These are phyloP conservation scores for Phytophthora pinifolia DNA, from an alignment of 352 stramenopile genomes.

Conservation along the genomic window DNA sequence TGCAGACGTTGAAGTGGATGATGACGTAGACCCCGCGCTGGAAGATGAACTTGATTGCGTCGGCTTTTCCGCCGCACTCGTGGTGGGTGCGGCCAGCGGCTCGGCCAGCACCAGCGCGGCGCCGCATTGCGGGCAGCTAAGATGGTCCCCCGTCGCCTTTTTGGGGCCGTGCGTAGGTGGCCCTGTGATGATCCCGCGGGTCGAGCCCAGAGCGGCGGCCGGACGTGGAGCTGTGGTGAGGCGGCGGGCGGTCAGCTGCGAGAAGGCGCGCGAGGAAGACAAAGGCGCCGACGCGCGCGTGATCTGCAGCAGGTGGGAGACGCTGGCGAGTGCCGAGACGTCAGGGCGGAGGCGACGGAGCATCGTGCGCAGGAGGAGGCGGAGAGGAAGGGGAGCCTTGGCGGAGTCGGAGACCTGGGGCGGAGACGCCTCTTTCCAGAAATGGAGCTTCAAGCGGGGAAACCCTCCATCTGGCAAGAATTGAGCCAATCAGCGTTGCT, in stretches of 20 bases:
- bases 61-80: constrained; percentile 21
- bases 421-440: constrained; percentile 20
- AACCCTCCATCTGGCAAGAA: no score
- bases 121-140: constrained; percentile 73
- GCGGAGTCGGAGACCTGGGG: background rate
- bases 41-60: constrained; percentile 17
- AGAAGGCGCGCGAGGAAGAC: constrained; percentile 16
- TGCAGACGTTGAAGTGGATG: constrained; percentile 13
- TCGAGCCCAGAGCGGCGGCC: background rate
- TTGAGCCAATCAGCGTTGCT: no score
- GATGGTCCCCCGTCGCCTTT: constrained; percentile 25
- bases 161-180: constrained; percentile 20
- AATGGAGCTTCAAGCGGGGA: constrained; percentile 20
- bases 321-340: constrained; percentile 4
- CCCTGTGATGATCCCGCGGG: constrained; percentile 17
- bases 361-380: constrained; percentile 13
- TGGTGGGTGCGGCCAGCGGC: constrained; percentile 18
- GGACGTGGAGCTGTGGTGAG: constrained; percentile 1
- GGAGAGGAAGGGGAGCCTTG: background rate
- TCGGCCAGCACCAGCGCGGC: constrained; percentile 50
- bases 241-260: constrained; percentile 4
- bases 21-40: constrained; percentile 14
- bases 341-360: constrained; percentile 24
- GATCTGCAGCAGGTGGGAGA: constrained; percentile 21
- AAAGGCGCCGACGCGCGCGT: constrained; percentile 4